These are phyloP conservation scores for Scolecobasidium constrictum DNA, from an alignment of 2,329 filamentous ascomycete species.

Conservation along the genomic window DNA sequence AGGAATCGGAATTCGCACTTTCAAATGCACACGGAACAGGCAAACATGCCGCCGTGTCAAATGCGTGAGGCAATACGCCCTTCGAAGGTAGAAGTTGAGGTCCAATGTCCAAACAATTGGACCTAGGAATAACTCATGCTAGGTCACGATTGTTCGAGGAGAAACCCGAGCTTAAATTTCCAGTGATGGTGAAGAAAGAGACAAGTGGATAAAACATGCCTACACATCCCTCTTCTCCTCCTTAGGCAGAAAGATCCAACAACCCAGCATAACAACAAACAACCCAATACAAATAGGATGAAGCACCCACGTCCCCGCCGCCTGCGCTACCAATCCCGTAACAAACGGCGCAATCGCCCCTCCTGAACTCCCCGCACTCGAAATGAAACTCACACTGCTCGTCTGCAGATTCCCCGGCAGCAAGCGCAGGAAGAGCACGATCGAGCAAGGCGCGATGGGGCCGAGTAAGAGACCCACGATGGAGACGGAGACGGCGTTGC, in stretches of 20 bases:
- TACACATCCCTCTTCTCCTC: slow-evolving; percentile 49
- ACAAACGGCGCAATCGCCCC: slow-evolving; percentile 57
- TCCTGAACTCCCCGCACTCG: slow-evolving; percentile 57
- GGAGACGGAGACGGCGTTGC: slow-evolving; percentile 35
- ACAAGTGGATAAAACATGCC: no score
- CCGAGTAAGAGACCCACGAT: slow-evolving; percentile 67
- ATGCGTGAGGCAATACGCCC: no score
- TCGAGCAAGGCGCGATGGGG: slow-evolving; percentile 67
- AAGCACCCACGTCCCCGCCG: slow-evolving; percentile 51
- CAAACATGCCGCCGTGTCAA: no score
- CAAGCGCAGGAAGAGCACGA: slow-evolving; percentile 50
- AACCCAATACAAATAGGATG: slow-evolving; percentile 56
- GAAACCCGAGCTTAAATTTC: no score
- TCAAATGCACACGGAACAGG: no score
- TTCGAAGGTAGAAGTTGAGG: no score
- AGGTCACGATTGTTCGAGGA: no score
- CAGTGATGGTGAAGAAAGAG: no score
- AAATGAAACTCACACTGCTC: slow-evolving; percentile 56
- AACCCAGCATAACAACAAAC: slow-evolving; percentile 53
- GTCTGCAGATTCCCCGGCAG: slow-evolving; percentile 51
- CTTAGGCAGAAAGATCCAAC: slow-evolving; percentile 51
- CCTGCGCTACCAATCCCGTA: slow-evolving; percentile 53
- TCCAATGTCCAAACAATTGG: no score
- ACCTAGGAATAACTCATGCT: no score
- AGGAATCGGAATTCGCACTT: no score